phyloP scores from a whole-genome alignment of 192 early-diverging fungal species.

The Podila minutissima region DNA sequence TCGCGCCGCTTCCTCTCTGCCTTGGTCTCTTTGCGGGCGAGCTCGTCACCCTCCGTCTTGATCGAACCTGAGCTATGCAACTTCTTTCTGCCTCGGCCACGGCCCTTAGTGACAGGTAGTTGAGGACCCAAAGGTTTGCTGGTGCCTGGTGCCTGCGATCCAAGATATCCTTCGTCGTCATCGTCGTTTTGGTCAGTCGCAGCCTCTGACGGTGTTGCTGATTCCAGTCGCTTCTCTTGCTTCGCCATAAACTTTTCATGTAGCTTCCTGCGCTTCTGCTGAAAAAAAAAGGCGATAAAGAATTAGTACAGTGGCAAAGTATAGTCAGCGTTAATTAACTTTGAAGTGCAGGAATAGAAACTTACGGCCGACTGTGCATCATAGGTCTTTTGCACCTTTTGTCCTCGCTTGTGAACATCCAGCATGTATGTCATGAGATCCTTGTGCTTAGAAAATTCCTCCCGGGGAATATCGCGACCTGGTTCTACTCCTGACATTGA shows the following conservation, averaged over 20 bases:
- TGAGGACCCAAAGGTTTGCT: background rate
- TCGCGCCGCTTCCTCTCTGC: constrained; percentile 41
- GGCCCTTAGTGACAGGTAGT: background rate
- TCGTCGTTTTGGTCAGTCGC: background rate
- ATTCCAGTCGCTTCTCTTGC: constrained; percentile 35
- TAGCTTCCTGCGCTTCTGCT: constrained; percentile 46
- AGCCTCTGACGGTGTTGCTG: background rate
- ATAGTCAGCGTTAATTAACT: background rate
- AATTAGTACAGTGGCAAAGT: background rate
- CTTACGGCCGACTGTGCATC: constrained; percentile 42
- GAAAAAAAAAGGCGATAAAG: background rate
- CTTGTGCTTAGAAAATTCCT: constrained; percentile 35
- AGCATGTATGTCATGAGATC: constrained; percentile 45
- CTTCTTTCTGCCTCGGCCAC: constrained; percentile 38
- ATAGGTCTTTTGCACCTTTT: constrained; percentile 43
- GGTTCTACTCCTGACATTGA: constrained; percentile 10
- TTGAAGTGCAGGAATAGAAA: background rate
- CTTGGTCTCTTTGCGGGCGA: constrained; percentile 26
- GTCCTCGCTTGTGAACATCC: constrained; percentile 44
- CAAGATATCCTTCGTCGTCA: constrained; percentile 39
- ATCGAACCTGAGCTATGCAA: constrained; percentile 7
- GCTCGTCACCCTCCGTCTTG: constrained; percentile 29
- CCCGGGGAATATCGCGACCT: background rate
- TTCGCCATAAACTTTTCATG: constrained; percentile 46
- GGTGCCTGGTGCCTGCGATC: constrained; percentile 3